Conservation (phyloP, 2,329 filamentous ascomycete species). For the Didymella lethalis region DNA sequence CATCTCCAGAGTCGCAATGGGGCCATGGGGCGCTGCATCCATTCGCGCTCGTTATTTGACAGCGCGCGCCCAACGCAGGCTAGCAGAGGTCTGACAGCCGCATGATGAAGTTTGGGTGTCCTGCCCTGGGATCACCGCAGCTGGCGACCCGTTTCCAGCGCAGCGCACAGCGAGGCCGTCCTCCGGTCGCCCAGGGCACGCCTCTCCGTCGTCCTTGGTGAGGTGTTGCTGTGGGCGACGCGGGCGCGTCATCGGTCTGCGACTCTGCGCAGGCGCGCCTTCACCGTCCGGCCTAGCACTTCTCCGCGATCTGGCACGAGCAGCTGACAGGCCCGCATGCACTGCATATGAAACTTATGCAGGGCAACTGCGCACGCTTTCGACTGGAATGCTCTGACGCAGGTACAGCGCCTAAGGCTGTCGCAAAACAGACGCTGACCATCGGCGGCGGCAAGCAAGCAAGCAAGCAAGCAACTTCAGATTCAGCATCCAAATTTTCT, state of each 20-base stretch:
- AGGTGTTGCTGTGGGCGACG: slow-evolving; percentile 9
- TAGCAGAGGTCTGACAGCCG: slow-evolving; percentile 13
- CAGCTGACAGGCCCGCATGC: slow-evolving; percentile 22
- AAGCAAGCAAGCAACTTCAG: background rate
- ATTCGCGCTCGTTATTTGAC: slow-evolving; percentile 7
- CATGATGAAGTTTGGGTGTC: slow-evolving; percentile 15
- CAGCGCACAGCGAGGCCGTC: slow-evolving; percentile 5
- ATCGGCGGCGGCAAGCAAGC: background rate
- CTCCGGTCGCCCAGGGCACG: slow-evolving; percentile 14
- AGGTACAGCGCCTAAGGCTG: slow-evolving; percentile 19
- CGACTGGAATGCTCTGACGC: slow-evolving; percentile 21
- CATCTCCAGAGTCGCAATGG: slow-evolving; percentile 5
- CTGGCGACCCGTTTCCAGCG: slow-evolving; percentile 9
- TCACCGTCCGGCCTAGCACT: background rate
- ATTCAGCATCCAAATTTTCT: background rate
- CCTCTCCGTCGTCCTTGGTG: background rate
- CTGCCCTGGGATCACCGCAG: slow-evolving; percentile 19
- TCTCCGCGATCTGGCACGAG: slow-evolving; percentile 6
- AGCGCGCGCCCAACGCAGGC: slow-evolving; percentile 15
- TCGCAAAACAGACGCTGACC: background rate
- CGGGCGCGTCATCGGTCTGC: slow-evolving; percentile 2
- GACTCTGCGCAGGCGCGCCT: background rate
- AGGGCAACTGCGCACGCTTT: slow-evolving; percentile 21
- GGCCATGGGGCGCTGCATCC: slow-evolving; percentile 6
- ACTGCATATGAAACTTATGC: slow-evolving; percentile 23